Evolutionary conservation across 1,139 yeast genomes (phyloP).

Genomic region (Taphrina deformans): DNA sequence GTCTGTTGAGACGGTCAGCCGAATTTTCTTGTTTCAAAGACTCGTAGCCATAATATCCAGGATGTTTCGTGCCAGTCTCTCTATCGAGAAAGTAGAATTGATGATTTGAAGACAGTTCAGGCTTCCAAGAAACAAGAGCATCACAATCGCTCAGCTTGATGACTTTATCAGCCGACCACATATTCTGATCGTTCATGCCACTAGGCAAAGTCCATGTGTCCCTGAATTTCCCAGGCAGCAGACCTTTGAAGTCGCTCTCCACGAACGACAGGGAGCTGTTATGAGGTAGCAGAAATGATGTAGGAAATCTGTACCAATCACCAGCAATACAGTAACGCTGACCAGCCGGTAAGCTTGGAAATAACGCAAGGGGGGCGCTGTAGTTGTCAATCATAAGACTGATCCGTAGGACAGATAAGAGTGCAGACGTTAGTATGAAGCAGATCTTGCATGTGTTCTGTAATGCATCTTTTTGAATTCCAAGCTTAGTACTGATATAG

Average conservation of each 20-base stretch:
- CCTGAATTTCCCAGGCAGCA: conserved; percentile 81
- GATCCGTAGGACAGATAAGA: conserved; percentile 43
- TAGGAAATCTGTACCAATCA: conserved; percentile 93
- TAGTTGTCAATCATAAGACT: conserved; percentile 45
- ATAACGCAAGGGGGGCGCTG: conserved; percentile 47
- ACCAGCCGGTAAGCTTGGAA: conserved; percentile 36
- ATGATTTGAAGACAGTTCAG: background rate
- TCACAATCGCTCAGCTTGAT: background rate
- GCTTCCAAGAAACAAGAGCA: conserved; percentile 10
- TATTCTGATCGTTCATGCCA: conserved; percentile 39
- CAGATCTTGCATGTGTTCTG: background rate
- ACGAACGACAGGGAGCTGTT: conserved; percentile 64
- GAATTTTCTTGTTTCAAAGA: background rate
- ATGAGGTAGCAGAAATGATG: conserved; percentile 74
- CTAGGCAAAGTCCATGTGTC: conserved; percentile 37
- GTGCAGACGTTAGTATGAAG: conserved; percentile 17
- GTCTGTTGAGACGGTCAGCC: conserved; percentile 13
- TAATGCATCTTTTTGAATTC: background rate
- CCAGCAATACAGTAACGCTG: conserved; percentile 65
- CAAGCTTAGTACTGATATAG: background rate
- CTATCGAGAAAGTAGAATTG: conserved; percentile 17
- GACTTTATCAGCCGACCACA: conserved; percentile 20
- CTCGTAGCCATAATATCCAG: conserved; percentile 23
- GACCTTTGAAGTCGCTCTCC: conserved; percentile 76
- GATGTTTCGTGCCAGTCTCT: conserved; percentile 1